A percentile compares a stretch with the other conserved stretches of the same genome.
These are phyloP conservation scores for Didymella segeticola DNA, from an alignment of 2,329 filamentous ascomycete genomes.

Conservation along the genomic window DNA sequence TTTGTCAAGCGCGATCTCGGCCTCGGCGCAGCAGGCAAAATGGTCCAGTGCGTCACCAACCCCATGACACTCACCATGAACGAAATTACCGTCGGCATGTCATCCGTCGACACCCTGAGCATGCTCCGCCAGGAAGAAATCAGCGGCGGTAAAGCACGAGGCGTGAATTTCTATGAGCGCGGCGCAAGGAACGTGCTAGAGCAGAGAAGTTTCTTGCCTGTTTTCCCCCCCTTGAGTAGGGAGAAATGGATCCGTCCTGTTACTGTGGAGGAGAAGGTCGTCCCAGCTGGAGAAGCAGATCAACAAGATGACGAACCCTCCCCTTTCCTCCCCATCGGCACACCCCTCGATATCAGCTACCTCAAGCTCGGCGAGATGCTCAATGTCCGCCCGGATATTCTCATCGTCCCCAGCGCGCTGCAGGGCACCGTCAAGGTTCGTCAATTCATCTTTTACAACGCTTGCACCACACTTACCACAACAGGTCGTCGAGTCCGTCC, in stretches of 20 bases:
- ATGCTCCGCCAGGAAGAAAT: conserved; percentile 81
- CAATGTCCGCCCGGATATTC: conserved; percentile 81
- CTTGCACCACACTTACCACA: conserved; percentile 8
- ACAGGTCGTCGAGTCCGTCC: conserved; percentile 86
- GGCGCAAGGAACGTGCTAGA: conserved; percentile 80
- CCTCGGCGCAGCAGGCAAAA: conserved; percentile 67
- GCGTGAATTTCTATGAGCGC: conserved; percentile 71
- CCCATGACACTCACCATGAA: conserved; percentile 90
- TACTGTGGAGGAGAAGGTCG: conserved; percentile 54
- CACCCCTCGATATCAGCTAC: conserved; percentile 82
- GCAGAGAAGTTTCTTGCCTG: conserved; percentile 87
- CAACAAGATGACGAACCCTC: conserved; percentile 58
- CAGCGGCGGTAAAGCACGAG: conserved; percentile 60
- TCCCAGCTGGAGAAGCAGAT: conserved; percentile 53
- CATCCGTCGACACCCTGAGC: conserved; percentile 81
- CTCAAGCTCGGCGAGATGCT: conserved; percentile 91
- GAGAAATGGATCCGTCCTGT: conserved; percentile 63
- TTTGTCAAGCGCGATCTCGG: conserved; percentile 74
- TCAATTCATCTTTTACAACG: background rate
- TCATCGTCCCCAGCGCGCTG: conserved; percentile 81
- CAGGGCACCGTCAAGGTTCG: conserved; percentile 87
- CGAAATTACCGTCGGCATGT: conserved; percentile 82
- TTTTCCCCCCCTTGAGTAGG: conserved; percentile 81
- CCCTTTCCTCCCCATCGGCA: conserved; percentile 62
- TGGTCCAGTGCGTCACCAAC: conserved; percentile 81